Evolutionary conservation across 2,329 filamentous ascomycete genomes (phyloP).

Genomic region (Didymella exigua): DNA sequence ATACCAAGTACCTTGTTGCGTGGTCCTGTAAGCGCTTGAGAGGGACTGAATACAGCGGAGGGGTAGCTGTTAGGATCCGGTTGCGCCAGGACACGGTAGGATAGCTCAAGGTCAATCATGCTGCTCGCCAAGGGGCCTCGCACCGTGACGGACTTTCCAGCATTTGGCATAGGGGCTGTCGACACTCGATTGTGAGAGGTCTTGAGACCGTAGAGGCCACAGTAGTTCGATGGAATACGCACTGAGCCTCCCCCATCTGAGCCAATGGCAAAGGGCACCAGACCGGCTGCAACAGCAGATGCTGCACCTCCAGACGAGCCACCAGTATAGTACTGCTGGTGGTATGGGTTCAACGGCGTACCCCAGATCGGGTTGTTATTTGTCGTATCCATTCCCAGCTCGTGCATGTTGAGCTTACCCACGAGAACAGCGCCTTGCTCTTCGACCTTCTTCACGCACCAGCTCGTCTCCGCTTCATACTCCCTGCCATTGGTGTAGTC

Average conservation of each 20-base stretch:
- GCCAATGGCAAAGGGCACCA: conserved; percentile 77
- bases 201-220: conserved; percentile 83
- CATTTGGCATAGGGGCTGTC: conserved; percentile 61
- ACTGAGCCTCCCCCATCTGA: conserved; percentile 75
- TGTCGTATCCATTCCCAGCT: conserved; percentile 79
- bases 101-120: conserved; percentile 76
- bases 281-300: conserved; percentile 70
- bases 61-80: conserved; percentile 68
- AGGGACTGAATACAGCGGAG: conserved; percentile 67
- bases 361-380: conserved; percentile 80
- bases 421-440: conserved; percentile 76
- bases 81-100: conserved; percentile 79
- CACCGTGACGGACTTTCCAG: conserved; percentile 68
- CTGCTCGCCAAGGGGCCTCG: conserved; percentile 77
- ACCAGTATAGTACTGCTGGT: conserved; percentile 76
- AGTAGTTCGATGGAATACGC: conserved; percentile 75
- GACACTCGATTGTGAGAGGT: conserved; percentile 73
- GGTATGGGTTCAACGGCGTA: conserved; percentile 79
- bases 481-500: conserved; percentile 57
- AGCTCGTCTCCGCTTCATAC: conserved; percentile 61
- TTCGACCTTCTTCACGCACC: conserved; percentile 73
- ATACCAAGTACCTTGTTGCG: conserved; percentile 70
- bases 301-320: conserved; percentile 80
- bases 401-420: conserved; percentile 81
- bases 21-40: conserved; percentile 52